Evolutionary conservation across 495 filamentous ascomycete genomes (phyloP), one percentile per base, ranked within the genome.

Genomic region (Sporormia fimetaria): DNA sequence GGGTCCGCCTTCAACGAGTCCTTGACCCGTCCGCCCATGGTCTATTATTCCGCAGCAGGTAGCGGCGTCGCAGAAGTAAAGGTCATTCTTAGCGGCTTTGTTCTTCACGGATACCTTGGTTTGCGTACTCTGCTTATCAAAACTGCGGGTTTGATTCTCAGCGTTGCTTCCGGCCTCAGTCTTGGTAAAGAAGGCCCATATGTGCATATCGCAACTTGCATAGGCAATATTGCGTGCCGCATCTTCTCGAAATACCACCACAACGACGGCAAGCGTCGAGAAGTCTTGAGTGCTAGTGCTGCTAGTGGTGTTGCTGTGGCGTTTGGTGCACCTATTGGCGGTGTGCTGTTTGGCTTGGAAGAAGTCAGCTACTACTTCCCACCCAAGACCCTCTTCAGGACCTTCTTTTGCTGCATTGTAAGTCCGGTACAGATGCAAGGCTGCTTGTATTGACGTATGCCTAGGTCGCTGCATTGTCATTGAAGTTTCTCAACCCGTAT

Each of bases 361-460:
- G 87, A 95, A 69, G 85, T 94, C 54, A 82, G 80, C 59, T 98
- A 98, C 60, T 98, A 94, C 58, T 95, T 95, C 60, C 90, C 88
- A 3, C 83, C 90, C n/a, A 96, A 98, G 63, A 95, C 88, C 2
- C 74, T 98, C 3, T 98, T 98, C 65, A 71, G 90, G 26, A 98
- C 90, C 1, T 96, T 98, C 67, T 98, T 95, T 63, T 94, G 87
- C 61, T 98, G 88, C 61, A 96, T 96, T 53, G 83, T 81, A 57
- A 54, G 65, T 57, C 17, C 31, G 26, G 14, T 24, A 25, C 33
- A 25, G 21, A 5, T 16, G 21, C 18, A 17, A 24, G 28, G 3
- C 14, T 31, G 11, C 14, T 26, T 27, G 9, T 17, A 29, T 43
- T 44, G 26, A 44, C 20, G 17, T 10, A 33, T 39, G 25, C 44